Conservation (phyloP, 768 basidiomycete genomes). For the Boletus edulis region DNA sequence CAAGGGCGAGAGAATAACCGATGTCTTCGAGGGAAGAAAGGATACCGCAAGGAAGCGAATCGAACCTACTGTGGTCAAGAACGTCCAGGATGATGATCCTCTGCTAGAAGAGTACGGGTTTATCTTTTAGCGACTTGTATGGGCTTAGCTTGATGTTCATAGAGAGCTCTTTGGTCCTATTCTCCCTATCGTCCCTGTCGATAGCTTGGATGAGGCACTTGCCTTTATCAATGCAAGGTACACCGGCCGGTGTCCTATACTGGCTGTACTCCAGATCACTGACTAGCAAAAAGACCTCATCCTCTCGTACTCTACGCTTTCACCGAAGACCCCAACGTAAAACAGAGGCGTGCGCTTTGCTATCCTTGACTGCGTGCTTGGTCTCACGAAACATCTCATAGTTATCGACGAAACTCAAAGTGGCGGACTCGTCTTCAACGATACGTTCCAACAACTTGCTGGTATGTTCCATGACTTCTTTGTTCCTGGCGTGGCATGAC, state of each 20-base stretch:
- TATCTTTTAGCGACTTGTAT: not conserved
- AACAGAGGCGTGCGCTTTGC: constrained; percentile 35
- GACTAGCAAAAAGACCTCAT: constrained; percentile 39
- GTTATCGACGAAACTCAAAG: constrained; percentile 56
- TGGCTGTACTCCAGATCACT: not conserved
- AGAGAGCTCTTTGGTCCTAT: constrained; percentile 79
- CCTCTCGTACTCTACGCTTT: constrained; percentile 68
- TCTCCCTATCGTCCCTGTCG: constrained; percentile 59
- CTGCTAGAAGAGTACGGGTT: constrained; percentile 55
- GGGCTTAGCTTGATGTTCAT: not conserved
- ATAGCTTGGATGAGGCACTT: constrained; percentile 53
- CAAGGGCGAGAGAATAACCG: constrained; percentile 53
- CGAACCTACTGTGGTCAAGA: constrained; percentile 58
- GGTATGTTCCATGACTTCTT: constrained; percentile 32
- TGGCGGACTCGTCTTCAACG: constrained; percentile 58
- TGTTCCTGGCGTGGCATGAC: not conserved
- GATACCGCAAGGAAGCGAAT: constrained; percentile 42
- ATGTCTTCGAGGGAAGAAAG: constrained; percentile 40
- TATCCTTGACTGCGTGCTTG: not conserved
- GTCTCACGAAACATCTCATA: constrained; percentile 21
- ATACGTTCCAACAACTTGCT: constrained; percentile 52
- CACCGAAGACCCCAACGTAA: constrained; percentile 44
- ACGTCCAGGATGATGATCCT: constrained; percentile 52
- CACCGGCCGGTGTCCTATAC: constrained; percentile 4
- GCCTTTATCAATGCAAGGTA: constrained; percentile 53